Percentiles rank a stretch among this genome's conserved stretches.
Evolutionary conservation across 495 filamentous ascomycete genomes (phyloP).

Genomic region (Aspergillus taichungensis): DNA sequence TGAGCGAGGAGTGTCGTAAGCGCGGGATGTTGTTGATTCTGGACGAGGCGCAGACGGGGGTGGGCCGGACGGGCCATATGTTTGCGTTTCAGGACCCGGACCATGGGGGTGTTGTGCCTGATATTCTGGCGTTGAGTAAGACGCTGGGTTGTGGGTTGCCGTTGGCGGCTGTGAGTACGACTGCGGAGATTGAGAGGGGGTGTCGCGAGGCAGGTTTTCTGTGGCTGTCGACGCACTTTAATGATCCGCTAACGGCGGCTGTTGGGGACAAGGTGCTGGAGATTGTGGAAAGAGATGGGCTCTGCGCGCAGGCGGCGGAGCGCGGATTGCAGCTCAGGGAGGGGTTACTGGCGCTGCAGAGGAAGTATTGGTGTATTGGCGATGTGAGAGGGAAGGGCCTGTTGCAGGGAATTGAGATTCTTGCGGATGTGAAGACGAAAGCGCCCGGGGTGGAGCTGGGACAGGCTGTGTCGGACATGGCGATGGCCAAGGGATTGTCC

Average conservation of each 20-base stretch:
- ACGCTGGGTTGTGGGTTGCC: constrained; percentile 48
- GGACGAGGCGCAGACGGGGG: constrained; percentile 48
- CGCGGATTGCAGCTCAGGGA: constrained; percentile 33
- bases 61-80: constrained; percentile 43
- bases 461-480: constrained; percentile 30
- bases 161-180: constrained; percentile 41
- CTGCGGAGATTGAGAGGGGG: constrained; percentile 33
- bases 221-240: constrained; percentile 36
- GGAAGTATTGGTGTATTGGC: constrained; percentile 45
- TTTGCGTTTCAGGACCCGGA: constrained; percentile 31
- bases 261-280: constrained; percentile 50
- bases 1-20: constrained; percentile 38
- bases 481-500: constrained; percentile 42
- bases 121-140: constrained; percentile 46
- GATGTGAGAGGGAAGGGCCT: constrained; percentile 48
- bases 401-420: constrained; percentile 46
- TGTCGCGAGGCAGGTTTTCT: constrained; percentile 20
- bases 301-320: constrained; percentile 29
- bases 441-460: constrained; percentile 38
- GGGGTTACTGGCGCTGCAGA: constrained; percentile 31
- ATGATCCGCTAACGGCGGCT: constrained; percentile 45
- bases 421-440: constrained; percentile 34
- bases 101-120: constrained; percentile 39
- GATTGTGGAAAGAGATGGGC: constrained; percentile 41
- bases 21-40: constrained; percentile 46